Base-by-base conservation (phyloP, 805 yeast species). In the Pichia kluyveri region DNA sequence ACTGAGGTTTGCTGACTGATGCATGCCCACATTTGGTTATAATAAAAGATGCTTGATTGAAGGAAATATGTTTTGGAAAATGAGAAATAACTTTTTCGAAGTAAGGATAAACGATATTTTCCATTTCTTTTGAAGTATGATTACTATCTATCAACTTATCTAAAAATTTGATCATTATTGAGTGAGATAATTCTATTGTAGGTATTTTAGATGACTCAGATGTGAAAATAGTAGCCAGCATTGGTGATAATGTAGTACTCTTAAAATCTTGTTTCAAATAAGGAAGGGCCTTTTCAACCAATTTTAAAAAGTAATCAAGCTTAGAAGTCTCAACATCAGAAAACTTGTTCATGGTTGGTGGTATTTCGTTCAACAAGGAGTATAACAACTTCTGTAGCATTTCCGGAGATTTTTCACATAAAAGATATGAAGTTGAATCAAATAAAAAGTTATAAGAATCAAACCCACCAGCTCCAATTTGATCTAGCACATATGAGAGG, bases 401-500 rank as follows among this genome's bases (percentile, higher is more conserved):
- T 11, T 47, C 47, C 41, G 52, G 47, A 43, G 61, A 63, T 40
- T 60, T 55, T 48, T 60, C 70, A 39, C 57, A 4, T 12, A 54
- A 23, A n/a, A 42, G n/a, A 19, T 32, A 27, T 8, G 46, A 32
- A 2, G 51, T 39, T 5, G 79, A 63, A 40, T 72, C 67, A 53
- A 77, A 77, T 15, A 80, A 77, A 59, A 79, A 82, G 54, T 80
- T 79, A 60, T 79, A 83, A 12, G 77, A 70, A 48, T 78, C 79
- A 57, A 80, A 80, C 4, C 85, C 85, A 5, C 84, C 85, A 26
- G 76, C 73, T 0, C 86, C 86, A 9, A 80, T 72, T 23, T 74
- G 65, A 30, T 74, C 70, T 27, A 79, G 56, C 9, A 80, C 65
- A 51, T 73, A 78, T 52, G 76, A 70, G 44, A 72, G 42, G 51